Base-by-base conservation (phyloP, 1,139 yeast genomes). In the Saccharomyces hybrid region DNA sequence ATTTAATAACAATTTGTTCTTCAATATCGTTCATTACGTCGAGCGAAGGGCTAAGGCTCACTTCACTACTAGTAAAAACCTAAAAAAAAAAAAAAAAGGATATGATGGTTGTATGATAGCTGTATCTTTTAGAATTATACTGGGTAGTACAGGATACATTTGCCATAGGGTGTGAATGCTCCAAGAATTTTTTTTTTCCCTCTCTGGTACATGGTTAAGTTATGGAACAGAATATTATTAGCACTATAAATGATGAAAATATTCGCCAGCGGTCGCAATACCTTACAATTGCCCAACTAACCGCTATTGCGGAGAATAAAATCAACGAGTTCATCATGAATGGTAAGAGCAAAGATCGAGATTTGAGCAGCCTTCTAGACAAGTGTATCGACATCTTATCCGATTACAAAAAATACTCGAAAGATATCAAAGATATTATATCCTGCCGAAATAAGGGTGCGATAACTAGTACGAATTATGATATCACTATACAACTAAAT, bases 371-470 rank as follows among this genome's bases (percentile, higher is more conserved):
- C 27, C 54, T 63, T 1, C 47, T 68, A 48, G 64, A 67, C 44
- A 61, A 64, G 47, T 67, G 70, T 52, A 59, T 68, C 25, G 67
- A 68, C 46, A 66, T 68, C 6, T 53, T 68, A 50, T 62, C 67
- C 14, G 62, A 63, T 32, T 68, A 67, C 57, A 62, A 64, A 50
- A 67, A 65, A 46, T 67, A 64, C 48, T 63, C 65, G 48, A 62
- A 61, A 46, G 61, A 61, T 47, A 44, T 68, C 47, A 62, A 61
- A 46, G 49, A 54, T 23, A 47, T 53, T 6, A 19, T 38, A 38
- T 38, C 25, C 5, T 16, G 23, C 9, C 11, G 13, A 38, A 38
- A 38, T 38, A 38, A 38, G 44, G 44, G 44, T 38, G 44, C 44
- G 9, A 16, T 38, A 42, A 19, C 9, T 52, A 52, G 27, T 54